phyloP scores from a whole-genome alignment of 1,284 basidiomycete genomes.

The Malassezia slooffiae region DNA sequence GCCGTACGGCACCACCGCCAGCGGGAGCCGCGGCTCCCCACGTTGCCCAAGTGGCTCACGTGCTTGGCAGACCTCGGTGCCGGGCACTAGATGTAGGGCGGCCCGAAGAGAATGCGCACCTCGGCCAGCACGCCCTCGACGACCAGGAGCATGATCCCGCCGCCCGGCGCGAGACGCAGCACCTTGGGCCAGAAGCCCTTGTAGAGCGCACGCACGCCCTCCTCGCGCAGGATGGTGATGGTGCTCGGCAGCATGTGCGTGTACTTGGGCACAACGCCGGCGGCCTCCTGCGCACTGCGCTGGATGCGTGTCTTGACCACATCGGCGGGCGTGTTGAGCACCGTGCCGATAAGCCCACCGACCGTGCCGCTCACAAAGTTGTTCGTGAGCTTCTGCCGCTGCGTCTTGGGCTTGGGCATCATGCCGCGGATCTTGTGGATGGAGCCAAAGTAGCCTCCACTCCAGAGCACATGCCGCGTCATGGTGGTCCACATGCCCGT shows the following conservation, averaged over 20 bases:
- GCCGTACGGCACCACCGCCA: too few species aligned
- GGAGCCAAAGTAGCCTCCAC: conserved; percentile 57
- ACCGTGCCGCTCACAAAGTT: conserved; percentile 82
- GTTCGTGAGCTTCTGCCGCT: conserved; percentile 66
- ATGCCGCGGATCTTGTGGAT: conserved; percentile 71
- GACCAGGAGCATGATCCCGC: conserved; percentile 73
- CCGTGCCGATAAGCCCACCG: conserved; percentile 76
- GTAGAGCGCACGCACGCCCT: conserved; percentile 79
- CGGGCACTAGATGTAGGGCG: conserved; percentile 28
- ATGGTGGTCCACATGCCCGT: conserved; percentile 23
- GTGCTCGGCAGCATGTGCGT: conserved; percentile 67
- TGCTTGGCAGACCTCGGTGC: too few species aligned
- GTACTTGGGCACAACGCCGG: conserved; percentile 58
- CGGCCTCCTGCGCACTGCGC: conserved; percentile 9
- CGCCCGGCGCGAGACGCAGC: conserved; percentile 78
- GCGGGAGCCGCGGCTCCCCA: too few species aligned
- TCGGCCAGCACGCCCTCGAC: conserved; percentile 32
- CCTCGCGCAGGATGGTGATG: conserved; percentile 71
- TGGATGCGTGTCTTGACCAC: conserved; percentile 95
- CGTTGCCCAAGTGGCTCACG: too few species aligned
- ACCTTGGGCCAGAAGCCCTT: conserved; percentile 66
- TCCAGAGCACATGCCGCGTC: conserved; percentile 46
- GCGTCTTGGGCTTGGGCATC: conserved; percentile 63
- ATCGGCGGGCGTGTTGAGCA: conserved; percentile 68
- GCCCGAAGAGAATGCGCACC: conserved; percentile 28